Base-by-base conservation (phyloP, 768 basidiomycete genomes). In the Clavaria fumosa region DNA sequence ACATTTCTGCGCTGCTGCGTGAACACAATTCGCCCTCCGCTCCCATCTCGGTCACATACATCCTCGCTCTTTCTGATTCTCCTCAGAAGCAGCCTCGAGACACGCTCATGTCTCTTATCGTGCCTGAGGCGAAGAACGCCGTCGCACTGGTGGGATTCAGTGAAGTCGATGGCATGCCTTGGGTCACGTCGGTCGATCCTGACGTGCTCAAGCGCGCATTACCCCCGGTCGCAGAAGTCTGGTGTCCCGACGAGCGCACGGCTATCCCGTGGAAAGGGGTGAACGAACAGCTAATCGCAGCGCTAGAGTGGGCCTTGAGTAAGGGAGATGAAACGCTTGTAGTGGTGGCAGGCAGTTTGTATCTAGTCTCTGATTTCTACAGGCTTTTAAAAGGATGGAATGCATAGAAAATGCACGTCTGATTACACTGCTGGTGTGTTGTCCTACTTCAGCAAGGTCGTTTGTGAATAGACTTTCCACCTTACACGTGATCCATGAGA, bases 361-460 rank as follows among this genome's bases (percentile, higher is more conserved):
- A 99, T 58, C 69, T 96, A 26, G 85, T 89, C 1, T 88, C 89
- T 7, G 93, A 97, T 59, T 75, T 91, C 39, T 95, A 93, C 60
- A 63, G 89, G 40, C 47, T 77, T 9, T 54, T 55, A 48, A 40
- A 47, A 27, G 26, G n/a, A n/a, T n/a, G n/a, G n/a, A n/a, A n/a
- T n/a, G n/a, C n/a, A n/a, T n/a, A n/a, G n/a, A n/a, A n/a, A n/a
- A n/a, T n/a, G n/a, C n/a, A n/a, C n/a, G n/a, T n/a, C n/a, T n/a
- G n/a, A n/a, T n/a, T n/a, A n/a, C n/a, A n/a, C n/a, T n/a, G n/a
- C n/a, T n/a, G n/a, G n/a, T n/a, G n/a, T n/a, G n/a, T n/a, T n/a
- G n/a, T n/a, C n/a, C n/a, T n/a, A n/a, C n/a, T n/a, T n/a, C n/a
- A n/a, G n/a, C n/a, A n/a, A n/a, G n/a, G n/a, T n/a, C n/a, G n/a